Base-by-base conservation (phyloP, 345 rosid species). In the Acer yangbiense region DNA sequence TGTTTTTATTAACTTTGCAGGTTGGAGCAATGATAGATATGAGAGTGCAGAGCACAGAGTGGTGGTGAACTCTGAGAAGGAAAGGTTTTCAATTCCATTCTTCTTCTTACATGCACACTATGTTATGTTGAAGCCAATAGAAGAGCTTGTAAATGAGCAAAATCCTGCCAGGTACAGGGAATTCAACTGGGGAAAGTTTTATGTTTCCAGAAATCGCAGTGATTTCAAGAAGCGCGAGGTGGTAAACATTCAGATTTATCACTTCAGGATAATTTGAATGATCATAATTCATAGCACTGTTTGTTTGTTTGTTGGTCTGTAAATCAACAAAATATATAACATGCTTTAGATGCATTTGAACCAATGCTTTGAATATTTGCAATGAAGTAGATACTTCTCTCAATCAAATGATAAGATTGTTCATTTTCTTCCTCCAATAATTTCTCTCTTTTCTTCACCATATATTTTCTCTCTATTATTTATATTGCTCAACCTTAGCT, bases 131-230 rank as follows among this genome's bases (percentile, higher is more conserved):
- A 89, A 88, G 84, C 94, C 97, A 55, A 41, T 89, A 63, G 90
- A 89, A 50, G 97, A 90, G 83, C 80, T 92, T 9, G 41, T 88
- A 8, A 85, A 77, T 55, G 85, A 82, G 17, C 69, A 84, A 50
- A 84, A 82, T 39, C 88, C 91, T 71, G 79, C 89, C 10, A 89
- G 81, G 21, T 92, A 90, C 48, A 79, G 72, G 79, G 89, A 84
- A 44, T 92, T 85, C 86, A 92, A 88, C 74, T 86, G 86, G 86
- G 97, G 97, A 1, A 92, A 90, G 76, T 92, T 82, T 63, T 85
- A 80, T 44, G 91, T 79, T 14, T 70, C 82, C 17, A 84, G 94
- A 65, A 61, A 1, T 23, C 25, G 25, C 25, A 23, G 25, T 23
- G 25, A 23, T 23, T 23, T 23, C 25, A 23, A 23, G 62, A 89